Evolutionary conservation across 805 yeast genomes (phyloP), one percentile per base, ranked within the genome.

Genomic region (Wickerhamia fluorescens): DNA sequence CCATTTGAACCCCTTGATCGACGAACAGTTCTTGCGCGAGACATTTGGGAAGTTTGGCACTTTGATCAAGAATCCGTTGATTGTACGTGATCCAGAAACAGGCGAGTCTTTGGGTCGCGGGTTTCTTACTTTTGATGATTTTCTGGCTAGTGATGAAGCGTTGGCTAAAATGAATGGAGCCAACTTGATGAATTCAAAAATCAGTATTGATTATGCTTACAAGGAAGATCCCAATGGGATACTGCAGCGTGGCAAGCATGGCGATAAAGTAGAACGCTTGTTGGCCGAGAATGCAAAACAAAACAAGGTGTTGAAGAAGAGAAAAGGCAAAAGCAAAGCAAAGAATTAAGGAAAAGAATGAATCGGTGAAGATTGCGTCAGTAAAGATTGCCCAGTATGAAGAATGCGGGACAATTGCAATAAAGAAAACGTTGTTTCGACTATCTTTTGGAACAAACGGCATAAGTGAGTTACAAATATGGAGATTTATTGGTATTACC

Each of bases 231-330:
- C 64, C 12, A 28, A 37, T 7, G 46, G 49, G 5, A 41, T 49
- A 2, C 47, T 44, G n/a, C 66, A 69, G 47, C 69, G 34, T 73
- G 73, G 44, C 31, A 66, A 70, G 27, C 94, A 84, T 43, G 96
- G 96, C n/a, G 88, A 80, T 42, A 68, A 66, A 21, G 73, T 75
- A 0, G 96, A 88, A 49, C 64, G 96, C 41, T 38, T 69, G 30
- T 62, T 87, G 31, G 88, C 89, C 7, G 62, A 59, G 20, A 75
- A 71, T 41, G 87, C 86, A 3, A 62, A 65, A 42, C 57, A 56
- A 40, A 60, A 71, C 40, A 56, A 57, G 12, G 33, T 35, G 7
- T n/a, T 32, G 26, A 24, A 15, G 28, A 16, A 25, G 21, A 12
- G 25, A 14, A 18, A 24, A 15, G 12, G 23, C 23, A 10, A 24